phyloP scores from a whole-genome alignment of 2,329 filamentous ascomycete genomes.

The Calonectria pseudoturangicola region DNA sequence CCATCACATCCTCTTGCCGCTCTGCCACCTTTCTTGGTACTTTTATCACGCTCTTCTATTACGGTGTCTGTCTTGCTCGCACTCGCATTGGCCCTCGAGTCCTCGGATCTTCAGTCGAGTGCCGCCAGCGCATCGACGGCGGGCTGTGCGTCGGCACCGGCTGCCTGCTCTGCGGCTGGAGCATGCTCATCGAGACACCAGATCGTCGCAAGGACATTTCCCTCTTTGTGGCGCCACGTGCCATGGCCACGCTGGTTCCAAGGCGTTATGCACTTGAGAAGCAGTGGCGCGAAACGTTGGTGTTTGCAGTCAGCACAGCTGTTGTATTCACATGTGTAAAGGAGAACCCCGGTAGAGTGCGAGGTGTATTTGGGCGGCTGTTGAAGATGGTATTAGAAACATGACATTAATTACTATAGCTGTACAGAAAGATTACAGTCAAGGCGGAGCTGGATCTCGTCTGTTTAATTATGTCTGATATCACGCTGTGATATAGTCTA shows the following conservation, averaged over 20 bases:
- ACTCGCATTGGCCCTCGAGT: conserved; percentile 83
- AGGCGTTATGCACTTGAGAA: conserved; percentile 77
- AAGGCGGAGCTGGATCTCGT: too few species aligned
- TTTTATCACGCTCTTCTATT: conserved; percentile 89
- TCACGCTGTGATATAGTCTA: background rate
- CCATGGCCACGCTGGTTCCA: conserved; percentile 84
- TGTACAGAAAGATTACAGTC: background rate
- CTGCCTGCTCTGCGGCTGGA: conserved; percentile 87
- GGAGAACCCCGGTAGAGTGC: conserved; percentile 78
- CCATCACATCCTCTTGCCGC: conserved; percentile 76
- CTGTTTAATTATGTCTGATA: background rate
- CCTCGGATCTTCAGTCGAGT: conserved; percentile 70
- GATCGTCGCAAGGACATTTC: conserved; percentile 83
- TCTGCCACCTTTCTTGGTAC: conserved; percentile 86
- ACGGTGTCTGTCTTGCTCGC: conserved; percentile 86
- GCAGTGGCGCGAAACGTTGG: conserved; percentile 80
- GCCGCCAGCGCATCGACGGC: conserved; percentile 72
- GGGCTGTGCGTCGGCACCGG: conserved; percentile 83
- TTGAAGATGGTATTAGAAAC: conserved; percentile 69
- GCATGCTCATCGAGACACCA: conserved; percentile 82
- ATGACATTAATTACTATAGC: conserved; percentile 44
- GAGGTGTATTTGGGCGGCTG: conserved; percentile 80
- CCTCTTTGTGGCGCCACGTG: conserved; percentile 87
- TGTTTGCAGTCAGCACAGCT: conserved; percentile 81
- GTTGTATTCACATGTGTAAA: conserved; percentile 81